A percentile compares a stretch with the other conserved stretches of the same genome.
Conservation (phyloP, 2,329 filamentous ascomycete genomes). For the Diaporthe helianthi region DNA sequence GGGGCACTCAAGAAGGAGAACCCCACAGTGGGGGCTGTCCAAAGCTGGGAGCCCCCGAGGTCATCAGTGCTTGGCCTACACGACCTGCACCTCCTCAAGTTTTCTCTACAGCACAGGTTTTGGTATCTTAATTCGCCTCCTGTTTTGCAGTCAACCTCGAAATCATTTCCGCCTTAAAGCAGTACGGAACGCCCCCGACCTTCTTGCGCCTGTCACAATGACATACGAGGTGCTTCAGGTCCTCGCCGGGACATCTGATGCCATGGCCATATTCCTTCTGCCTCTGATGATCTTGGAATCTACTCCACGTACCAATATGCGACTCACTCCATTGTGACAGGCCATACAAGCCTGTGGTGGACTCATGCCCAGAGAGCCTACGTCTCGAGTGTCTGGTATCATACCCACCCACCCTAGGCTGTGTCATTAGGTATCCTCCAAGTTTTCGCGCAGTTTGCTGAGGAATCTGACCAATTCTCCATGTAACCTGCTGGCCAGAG, state of each 20-base stretch:
- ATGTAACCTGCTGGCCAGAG: neutral
- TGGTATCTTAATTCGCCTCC: no score
- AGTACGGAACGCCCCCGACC: slow-evolving; percentile 4
- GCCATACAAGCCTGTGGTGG: neutral
- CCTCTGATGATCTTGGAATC: neutral
- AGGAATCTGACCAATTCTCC: neutral
- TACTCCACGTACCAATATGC: neutral
- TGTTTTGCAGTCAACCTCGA: slow-evolving; percentile 5
- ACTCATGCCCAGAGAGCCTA: neutral
- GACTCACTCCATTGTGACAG: neutral
- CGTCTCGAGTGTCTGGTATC: no score
- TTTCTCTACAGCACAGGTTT: no score
- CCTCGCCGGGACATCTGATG: neutral
- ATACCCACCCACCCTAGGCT: no score
- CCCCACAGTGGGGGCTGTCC: slow-evolving; percentile 2
- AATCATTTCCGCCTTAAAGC: slow-evolving; percentile 2
- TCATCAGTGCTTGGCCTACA: no score
- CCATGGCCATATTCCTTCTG: neutral
- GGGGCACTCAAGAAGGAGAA: no score
- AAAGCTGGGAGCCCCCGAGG: no score
- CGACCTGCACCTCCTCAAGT: no score
- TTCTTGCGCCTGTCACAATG: slow-evolving; percentile 11
- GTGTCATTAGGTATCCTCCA: neutral
- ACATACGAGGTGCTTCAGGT: slow-evolving; percentile 1
- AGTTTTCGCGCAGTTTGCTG: neutral